These are phyloP conservation scores for Diaporthe aspalathi DNA, from an alignment of 2,329 filamentous ascomycete species.

Conservation along the genomic window DNA sequence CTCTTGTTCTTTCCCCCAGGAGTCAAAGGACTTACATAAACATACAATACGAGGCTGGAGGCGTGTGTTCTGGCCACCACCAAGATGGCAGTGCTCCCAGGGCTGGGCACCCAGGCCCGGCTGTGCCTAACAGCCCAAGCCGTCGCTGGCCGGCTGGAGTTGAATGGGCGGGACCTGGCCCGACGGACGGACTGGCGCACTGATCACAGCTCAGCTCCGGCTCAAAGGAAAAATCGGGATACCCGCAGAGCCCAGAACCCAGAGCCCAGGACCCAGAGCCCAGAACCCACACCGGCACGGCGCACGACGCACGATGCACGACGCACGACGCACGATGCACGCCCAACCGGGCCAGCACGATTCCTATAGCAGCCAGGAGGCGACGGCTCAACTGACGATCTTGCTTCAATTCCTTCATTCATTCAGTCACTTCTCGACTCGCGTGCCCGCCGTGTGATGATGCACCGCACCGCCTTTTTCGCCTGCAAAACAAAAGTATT, in stretches of 20 bases:
- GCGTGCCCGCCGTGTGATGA: neutral
- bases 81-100: neutral
- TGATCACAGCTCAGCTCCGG: constrained; percentile 5
- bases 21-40: neutral
- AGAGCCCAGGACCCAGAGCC: constrained; percentile 1
- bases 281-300: constrained; percentile 11
- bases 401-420: too few relatives aligned
- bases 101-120: too few relatives aligned
- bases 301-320: too few relatives aligned
- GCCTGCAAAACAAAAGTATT: constrained; percentile 1
- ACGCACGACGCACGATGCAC: too few relatives aligned
- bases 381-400: neutral
- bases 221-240: constrained; percentile 27
- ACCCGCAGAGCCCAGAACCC: neutral
- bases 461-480: too few relatives aligned
- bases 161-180: neutral
- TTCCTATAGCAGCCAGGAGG: constrained; percentile 8
- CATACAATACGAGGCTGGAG: constrained; percentile 19
- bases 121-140: neutral
- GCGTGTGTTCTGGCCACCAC: constrained; percentile 9
- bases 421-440: constrained; percentile 21
- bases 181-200: constrained; percentile 7
- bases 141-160: constrained; percentile 1
- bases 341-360: constrained; percentile 13
- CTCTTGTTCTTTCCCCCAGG: neutral